Base-by-base conservation (phyloP, 2,329 filamentous ascomycete species). In the Neospermospora avenae region DNA sequence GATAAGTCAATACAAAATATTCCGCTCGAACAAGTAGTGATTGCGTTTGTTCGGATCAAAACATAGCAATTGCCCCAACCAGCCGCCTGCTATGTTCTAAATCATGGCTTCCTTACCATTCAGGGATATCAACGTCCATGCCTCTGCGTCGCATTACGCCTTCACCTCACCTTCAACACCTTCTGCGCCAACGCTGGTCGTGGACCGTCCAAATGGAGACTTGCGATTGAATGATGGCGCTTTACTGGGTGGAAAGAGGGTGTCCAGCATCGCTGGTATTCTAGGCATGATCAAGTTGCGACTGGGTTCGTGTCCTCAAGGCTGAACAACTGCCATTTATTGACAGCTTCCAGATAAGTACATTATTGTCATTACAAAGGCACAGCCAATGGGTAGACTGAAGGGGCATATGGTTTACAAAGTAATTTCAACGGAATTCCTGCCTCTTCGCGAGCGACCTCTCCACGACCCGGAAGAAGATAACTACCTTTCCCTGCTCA, bases 351-450 rank as follows among this genome's bases (percentile, higher is more conserved):
- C 6, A 85, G 84, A 99, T 81, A 98, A 96, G 77, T 99, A 99
- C 82, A 88, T 96, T 72, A 90, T 99, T 72, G 84, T 96, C 72
- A 96, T 99, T 74, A 97, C 90, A 68, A 98, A 99, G 77, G 90
- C 92, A 58, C 86, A 93, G 73, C 89, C 92, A 39, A 86, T 98
- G 76, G 95, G 93, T 63, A 86, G 93, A 58, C 83, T 99, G 68
- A 95, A 93, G 76, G 95, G 95, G 64, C 91, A 99, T 75, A 96
- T 95, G 86, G 86, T 98, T 28, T 98, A 98, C 83, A 96, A 91
- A 76, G 85, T 99, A 68, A 80, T 91, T 68, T 83, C 91, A 14
- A 96, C 93, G 65, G 95, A 99, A 72, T 91, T 99, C 74, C 83
- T 99, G 37, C 93, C 95, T 48, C 85, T 99, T 73, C 91, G 93